Base-by-base conservation (phyloP, 2,329 filamentous ascomycete genomes). In the Elsinoe arachidis region DNA sequence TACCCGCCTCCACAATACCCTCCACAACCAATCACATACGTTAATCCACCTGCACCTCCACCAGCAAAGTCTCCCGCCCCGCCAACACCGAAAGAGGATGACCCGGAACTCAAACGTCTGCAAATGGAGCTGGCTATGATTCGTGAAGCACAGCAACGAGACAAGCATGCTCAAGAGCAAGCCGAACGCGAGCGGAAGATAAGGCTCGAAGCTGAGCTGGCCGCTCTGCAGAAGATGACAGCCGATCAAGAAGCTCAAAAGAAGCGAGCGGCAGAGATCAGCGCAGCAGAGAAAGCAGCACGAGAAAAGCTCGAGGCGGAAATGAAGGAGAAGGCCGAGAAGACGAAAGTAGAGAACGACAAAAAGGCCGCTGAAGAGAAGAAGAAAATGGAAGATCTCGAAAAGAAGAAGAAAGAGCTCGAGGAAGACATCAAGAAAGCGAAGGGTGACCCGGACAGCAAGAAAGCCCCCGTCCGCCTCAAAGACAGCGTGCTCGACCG, bases 401-500 rank as follows among this genome's bases (percentile, higher is more conserved):
- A 78, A 56, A 73, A 74, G 64, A 74, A 73, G 55, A 76, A 76
- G 57, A 73, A 74, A 62, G 75, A 73, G 43, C 70, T 74, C 5
- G 75, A 77, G 59, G 74, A 74, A 53, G 76, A 76, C 60, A 70
- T 71, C 2, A 73, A 71, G 47, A 76, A 75, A 56, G 74, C 73
- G 55, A 75, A 62, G 70, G 78, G 64, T 59, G 74, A 67, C 66
- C 74, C 78, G 1, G 77, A 80, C n/a, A 76, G 78, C 57, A 78
- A 78, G 63, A 87, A 89, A 70, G 78, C 84, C 43, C 88, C 88
- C 2, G 88, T 96, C 69, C 86, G 85, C 63, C 95, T 95, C 75
- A 95, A 95, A 72, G 91, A 96, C 69, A 90, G 90, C 0, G 84
- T 96, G 14, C 15, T 56, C 21, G 88, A 89, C 33, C 81, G 91